phyloP scores from a whole-genome alignment of 2,329 filamentous ascomycete genomes.

The Epichloe elymi region DNA sequence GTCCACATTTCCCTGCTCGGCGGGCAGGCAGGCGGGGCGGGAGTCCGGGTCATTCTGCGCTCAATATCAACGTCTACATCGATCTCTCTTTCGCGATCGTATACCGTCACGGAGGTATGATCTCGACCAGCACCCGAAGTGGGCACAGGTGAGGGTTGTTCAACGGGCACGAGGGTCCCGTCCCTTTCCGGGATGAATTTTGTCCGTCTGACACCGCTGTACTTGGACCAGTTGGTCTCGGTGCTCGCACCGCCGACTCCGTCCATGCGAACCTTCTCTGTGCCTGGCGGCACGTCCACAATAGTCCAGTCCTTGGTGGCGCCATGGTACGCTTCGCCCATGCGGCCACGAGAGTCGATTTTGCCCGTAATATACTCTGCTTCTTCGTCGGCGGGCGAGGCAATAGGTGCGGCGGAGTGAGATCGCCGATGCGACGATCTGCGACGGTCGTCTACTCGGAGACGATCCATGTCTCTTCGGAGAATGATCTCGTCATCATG shows the following conservation, averaged over 20 bases:
- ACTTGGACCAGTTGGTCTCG: slow-evolving; percentile 67
- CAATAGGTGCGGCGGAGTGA: slow-evolving; percentile 34
- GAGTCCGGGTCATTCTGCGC: slow-evolving; percentile 25
- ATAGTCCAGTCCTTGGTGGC: slow-evolving; percentile 68
- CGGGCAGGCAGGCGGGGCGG: slow-evolving; percentile 22
- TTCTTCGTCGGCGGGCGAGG: slow-evolving; percentile 41
- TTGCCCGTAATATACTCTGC: slow-evolving; percentile 45
- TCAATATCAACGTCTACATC: slow-evolving; percentile 46
- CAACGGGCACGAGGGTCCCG: slow-evolving; percentile 18
- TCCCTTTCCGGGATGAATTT: slow-evolving; percentile 62
- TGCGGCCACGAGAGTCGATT: slow-evolving; percentile 47
- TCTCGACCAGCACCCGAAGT: slow-evolving; percentile 18
- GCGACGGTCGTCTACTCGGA: slow-evolving; percentile 30
- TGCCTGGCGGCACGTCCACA: slow-evolving; percentile 73
- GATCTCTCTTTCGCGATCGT: slow-evolving; percentile 32
- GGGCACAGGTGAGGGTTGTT: slow-evolving; percentile 13
- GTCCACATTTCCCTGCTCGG: slow-evolving; percentile 72
- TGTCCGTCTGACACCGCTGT: slow-evolving; percentile 62
- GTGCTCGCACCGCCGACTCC: slow-evolving; percentile 61
- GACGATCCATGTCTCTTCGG: slow-evolving; percentile 39
- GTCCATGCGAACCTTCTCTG: slow-evolving; percentile 70
- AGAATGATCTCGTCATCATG: slow-evolving; percentile 56
- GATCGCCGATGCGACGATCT: slow-evolving; percentile 30
- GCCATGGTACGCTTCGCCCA: slow-evolving; percentile 62
- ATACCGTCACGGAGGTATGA: slow-evolving; percentile 32